Base-by-base conservation (phyloP, 225 moss, liverwort and hornwort genomes). In the Climacium dendroides region DNA sequence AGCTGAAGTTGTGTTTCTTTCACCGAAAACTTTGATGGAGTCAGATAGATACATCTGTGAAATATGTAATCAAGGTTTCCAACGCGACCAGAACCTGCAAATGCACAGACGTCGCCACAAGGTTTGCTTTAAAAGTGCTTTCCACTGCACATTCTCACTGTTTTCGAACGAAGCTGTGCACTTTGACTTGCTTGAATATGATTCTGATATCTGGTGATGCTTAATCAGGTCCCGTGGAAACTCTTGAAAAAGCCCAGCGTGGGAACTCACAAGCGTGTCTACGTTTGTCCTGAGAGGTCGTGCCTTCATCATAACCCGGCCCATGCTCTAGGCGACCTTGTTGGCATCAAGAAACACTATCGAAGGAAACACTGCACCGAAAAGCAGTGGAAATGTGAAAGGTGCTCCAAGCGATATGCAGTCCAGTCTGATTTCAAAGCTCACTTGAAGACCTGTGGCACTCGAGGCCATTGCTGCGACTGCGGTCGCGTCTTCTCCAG, bases 371-470 rank as follows among this genome's bases (percentile, higher is more conserved):
- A 96, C 52, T 93, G 95, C 87, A 93, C 87, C 47, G 96, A 96
- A n/a, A 96, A 96, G 93, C 94, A 94, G 85, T 96, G 96, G 96
- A 91, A 93, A 48, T 96, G 96, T 54, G 95, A 88, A 23, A 96
- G 88, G 80, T 96, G 96, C 89, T 91, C 93, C 48, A 96, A 96
- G 78, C 93, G 92, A 11, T 96, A 96, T 43, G 96, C 96, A 59
- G 96, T 96, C 16, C 96, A 96, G 83, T 96, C 96, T 26, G 96
- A 96, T 89, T 96, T 81, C 81, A 96, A 96, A 93, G 96, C 96
- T 35, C 96, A 96, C 80, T 87, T 93, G 65, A 96, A 96, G 74
- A 96, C 95, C 2, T 96, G 96, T 78, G 96, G 96, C 89, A 96
- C 96, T 26, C 95, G 96, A 58, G 96, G 95, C 34, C 95, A 96